phyloP scores from a whole-genome alignment of 1,284 basidiomycete genomes.

The Puccinia brachypodii region DNA sequence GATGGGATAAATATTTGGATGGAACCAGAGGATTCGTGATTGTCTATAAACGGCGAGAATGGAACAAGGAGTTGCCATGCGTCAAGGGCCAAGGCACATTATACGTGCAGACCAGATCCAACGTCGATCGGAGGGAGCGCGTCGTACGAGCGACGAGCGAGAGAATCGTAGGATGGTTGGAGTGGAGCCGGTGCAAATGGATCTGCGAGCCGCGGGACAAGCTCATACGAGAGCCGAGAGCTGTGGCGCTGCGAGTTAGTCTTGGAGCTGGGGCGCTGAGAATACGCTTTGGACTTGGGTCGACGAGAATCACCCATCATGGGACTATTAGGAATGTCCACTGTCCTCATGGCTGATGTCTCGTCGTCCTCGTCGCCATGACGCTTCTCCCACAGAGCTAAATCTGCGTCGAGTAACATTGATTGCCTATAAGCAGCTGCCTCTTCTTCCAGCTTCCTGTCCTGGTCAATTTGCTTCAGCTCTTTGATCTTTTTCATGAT shows the following conservation, averaged over 20 bases:
- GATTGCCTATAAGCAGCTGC: conserved; percentile 35
- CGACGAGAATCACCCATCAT: background rate
- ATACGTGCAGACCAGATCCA: background rate
- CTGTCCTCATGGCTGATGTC: background rate
- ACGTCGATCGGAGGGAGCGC: background rate
- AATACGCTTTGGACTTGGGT: background rate
- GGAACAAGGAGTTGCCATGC: background rate
- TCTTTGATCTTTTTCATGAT: conserved; percentile 20
- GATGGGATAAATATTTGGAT: too few relatives aligned
- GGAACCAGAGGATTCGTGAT: background rate
- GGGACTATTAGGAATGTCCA: background rate
- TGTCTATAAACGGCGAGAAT: background rate
- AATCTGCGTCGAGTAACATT: conserved; percentile 22
- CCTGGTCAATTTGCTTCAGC: conserved; percentile 22
- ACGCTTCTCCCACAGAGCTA: conserved; percentile 29
- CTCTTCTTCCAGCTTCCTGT: conserved; percentile 25
- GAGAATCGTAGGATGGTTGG: background rate
- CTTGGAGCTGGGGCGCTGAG: background rate
- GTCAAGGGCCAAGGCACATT: background rate
- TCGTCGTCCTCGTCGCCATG: background rate
- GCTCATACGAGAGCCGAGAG: background rate
- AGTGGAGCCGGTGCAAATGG: background rate
- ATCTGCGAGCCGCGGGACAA: background rate
- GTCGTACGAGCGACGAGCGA: background rate
- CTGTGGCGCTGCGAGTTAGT: background rate